phyloP scores from a whole-genome alignment of 2,329 filamentous ascomycete genomes.

The Nannizziopsis barbatae region DNA sequence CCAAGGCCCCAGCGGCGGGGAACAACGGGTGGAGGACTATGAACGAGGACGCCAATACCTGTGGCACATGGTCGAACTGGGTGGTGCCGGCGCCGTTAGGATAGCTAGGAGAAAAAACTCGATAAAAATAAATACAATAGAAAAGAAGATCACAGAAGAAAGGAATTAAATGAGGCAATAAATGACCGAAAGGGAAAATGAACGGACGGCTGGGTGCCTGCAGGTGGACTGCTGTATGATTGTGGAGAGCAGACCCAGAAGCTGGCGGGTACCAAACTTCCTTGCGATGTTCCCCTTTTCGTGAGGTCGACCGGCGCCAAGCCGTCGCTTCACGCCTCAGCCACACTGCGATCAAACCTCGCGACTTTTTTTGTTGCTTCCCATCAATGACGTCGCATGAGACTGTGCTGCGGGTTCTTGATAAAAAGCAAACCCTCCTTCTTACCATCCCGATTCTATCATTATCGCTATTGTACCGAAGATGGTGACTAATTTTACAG shows the following conservation, averaged over 20 bases:
- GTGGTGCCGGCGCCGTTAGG: neutral
- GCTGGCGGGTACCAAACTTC: neutral
- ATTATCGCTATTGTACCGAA: neutral
- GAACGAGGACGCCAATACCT: constrained; percentile 9
- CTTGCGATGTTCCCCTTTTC: neutral
- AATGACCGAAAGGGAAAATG: constrained; percentile 3
- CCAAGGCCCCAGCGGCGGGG: neutral
- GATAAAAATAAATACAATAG: neutral
- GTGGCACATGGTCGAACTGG: constrained; percentile 11
- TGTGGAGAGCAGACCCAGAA: neutral
- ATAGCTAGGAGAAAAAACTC: neutral
- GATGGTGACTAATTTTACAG: neutral
- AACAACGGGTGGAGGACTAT: constrained; percentile 5
- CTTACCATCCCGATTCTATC: neutral
- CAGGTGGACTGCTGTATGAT: no score
- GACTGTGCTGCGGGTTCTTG: neutral
- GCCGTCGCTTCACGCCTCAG: neutral
- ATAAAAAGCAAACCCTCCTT: neutral
- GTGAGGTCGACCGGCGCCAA: neutral
- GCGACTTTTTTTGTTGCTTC: neutral
- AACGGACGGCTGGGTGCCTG: constrained; percentile 1
- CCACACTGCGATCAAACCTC: constrained; percentile 2
- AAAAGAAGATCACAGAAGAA: neutral
- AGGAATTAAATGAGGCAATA: neutral
- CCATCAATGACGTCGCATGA: constrained; percentile 10